phyloP scores from a whole-genome alignment of 1,284 basidiomycete species.

The Athelia psychrophila region DNA sequence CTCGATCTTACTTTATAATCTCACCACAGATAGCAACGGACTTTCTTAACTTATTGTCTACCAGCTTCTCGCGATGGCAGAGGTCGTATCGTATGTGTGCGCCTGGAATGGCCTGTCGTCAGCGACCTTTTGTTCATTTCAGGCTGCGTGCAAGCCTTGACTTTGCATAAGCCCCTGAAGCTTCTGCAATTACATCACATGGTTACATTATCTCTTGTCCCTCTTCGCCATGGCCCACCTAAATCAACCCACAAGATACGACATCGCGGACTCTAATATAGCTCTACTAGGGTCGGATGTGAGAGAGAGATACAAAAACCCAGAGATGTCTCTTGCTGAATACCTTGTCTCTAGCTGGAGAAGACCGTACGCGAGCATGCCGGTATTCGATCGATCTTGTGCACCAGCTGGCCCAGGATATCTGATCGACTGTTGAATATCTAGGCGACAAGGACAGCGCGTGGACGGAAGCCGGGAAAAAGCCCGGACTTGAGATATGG shows the following conservation, averaged over 20 bases:
- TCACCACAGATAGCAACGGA: too few relatives aligned
- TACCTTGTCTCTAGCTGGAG: constrained; percentile 41
- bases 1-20: too few relatives aligned
- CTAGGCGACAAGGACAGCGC: constrained; percentile 46
- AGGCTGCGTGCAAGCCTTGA: too few relatives aligned
- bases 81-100: too few relatives aligned
- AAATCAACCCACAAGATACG: constrained; percentile 44
- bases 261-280: constrained; percentile 62
- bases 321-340: constrained; percentile 3
- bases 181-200: constrained; percentile 15
- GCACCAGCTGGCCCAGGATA: not conserved
- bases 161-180: too few relatives aligned
- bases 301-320: constrained; percentile 24
- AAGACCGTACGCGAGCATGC: constrained; percentile 52
- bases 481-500: constrained; percentile 51
- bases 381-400: not conserved
- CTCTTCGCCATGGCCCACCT: constrained; percentile 38
- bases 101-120: too few relatives aligned
- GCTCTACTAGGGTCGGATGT: constrained; percentile 61
- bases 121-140: too few relatives aligned
- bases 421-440: not conserved
- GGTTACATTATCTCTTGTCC: not conserved
- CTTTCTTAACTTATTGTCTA: too few relatives aligned
- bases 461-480: constrained; percentile 47
- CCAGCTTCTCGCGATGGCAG: too few relatives aligned